Conservation (phyloP, 2,329 filamentous ascomycete species). For the Hirsutella thompsonii region DNA sequence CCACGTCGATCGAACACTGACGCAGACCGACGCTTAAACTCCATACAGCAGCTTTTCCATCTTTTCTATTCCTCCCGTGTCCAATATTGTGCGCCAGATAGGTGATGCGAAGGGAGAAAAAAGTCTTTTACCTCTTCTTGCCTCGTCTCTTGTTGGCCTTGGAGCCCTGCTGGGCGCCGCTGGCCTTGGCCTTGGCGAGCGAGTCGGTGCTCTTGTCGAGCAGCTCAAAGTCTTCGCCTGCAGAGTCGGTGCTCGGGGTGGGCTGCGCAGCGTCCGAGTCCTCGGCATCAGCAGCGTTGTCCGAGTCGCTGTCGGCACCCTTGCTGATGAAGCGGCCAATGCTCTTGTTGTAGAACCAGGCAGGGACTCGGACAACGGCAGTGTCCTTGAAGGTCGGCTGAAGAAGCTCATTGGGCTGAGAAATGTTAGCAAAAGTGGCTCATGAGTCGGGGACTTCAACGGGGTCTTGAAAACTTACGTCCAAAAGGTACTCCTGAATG, state of each 20-base stretch:
- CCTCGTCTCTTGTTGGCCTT: slow-evolving; percentile 39
- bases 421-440: slow-evolving; percentile 9
- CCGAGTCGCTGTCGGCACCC: slow-evolving; percentile 23
- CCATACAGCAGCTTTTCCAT: background rate
- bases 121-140: slow-evolving; percentile 16
- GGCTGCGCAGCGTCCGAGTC: slow-evolving; percentile 36
- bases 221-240: slow-evolving; percentile 49
- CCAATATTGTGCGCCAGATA: background rate
- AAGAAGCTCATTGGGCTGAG: slow-evolving; percentile 64
- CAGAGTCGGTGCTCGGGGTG: slow-evolving; percentile 43
- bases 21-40: too few species aligned
- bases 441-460: too few species aligned
- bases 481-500: slow-evolving; percentile 71
- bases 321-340: slow-evolving; percentile 36
- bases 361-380: slow-evolving; percentile 64
- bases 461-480: slow-evolving; percentile 47
- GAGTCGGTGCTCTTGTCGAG: slow-evolving; percentile 48
- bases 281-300: slow-evolving; percentile 36
- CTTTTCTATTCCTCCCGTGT: background rate
- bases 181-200: slow-evolving; percentile 36
- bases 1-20: too few species aligned
- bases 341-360: slow-evolving; percentile 53
- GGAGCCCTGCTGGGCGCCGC: slow-evolving; percentile 29
- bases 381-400: slow-evolving; percentile 72
- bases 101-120: background rate